Evolutionary conservation across 164 flowering plant genomes (phyloP).

Genomic region (Aristolochia contorta): DNA sequence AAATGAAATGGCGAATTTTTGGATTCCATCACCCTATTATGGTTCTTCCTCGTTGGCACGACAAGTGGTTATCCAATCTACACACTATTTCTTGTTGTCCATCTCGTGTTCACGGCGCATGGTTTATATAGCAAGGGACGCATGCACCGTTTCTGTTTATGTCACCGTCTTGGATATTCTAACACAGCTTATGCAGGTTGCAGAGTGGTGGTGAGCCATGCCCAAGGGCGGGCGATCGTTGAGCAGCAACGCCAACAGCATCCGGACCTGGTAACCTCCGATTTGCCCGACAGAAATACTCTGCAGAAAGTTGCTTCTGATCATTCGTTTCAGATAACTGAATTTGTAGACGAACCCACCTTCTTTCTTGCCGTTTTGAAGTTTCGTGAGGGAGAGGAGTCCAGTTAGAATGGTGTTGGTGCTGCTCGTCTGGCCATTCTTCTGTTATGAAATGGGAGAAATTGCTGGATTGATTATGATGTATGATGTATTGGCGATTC

Average conservation of each 20-base stretch:
- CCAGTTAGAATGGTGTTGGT: too few relatives aligned
- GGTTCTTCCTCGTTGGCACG: not conserved
- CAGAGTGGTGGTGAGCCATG: slow-evolving; percentile 70
- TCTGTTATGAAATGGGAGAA: too few relatives aligned
- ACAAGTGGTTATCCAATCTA: too few relatives aligned
- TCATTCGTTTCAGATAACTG: slow-evolving; percentile 45
- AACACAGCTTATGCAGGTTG: slow-evolving; percentile 42
- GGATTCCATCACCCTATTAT: not conserved
- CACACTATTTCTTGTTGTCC: too few relatives aligned
- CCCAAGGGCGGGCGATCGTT: slow-evolving; percentile 57
- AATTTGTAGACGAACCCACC: slow-evolving; percentile 54
- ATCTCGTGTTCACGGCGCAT: too few relatives aligned
- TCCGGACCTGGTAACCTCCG: slow-evolving; percentile 60
- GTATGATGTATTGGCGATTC: too few relatives aligned
- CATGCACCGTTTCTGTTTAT: not conserved
- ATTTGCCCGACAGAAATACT: slow-evolving; percentile 48
- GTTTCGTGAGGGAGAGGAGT: slow-evolving; percentile 5
- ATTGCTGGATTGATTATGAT: too few relatives aligned
- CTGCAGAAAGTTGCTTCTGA: slow-evolving; percentile 40
- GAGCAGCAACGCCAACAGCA: slow-evolving; percentile 46
- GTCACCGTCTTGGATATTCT: not conserved
- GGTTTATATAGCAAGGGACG: too few relatives aligned
- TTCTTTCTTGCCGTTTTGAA: slow-evolving; percentile 75
- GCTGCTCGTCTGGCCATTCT: too few relatives aligned
- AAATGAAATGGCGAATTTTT: not conserved